phyloP scores from a whole-genome alignment of 2,329 filamentous ascomycete species.

The Lachnellula arida region DNA sequence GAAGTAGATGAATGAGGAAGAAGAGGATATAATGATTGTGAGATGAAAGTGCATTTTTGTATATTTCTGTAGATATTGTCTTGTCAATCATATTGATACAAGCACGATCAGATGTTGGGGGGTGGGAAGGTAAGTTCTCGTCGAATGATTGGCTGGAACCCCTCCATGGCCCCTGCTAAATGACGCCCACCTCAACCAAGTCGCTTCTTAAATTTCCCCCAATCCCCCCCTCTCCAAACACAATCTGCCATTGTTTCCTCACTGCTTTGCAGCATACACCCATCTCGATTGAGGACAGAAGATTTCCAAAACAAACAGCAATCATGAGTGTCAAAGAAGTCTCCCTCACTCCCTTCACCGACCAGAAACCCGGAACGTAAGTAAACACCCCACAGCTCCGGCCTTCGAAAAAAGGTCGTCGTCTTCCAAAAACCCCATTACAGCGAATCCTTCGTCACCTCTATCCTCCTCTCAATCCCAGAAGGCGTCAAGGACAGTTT shows the following conservation, averaged over 20 bases:
- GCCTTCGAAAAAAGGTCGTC: slow-evolving; percentile 97
- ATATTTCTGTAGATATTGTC: not conserved
- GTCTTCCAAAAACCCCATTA: slow-evolving; percentile 96
- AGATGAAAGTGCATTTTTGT: not conserved
- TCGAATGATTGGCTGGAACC: not conserved
- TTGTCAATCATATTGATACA: not conserved
- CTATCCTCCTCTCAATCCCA: slow-evolving; percentile 92
- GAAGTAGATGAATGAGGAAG: not conserved
- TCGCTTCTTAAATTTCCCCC: not conserved
- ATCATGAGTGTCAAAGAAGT: slow-evolving; percentile 76
- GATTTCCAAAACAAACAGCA: slow-evolving; percentile 13
- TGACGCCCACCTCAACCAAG: not conserved
- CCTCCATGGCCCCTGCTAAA: not conserved
- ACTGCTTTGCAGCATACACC: slow-evolving; percentile 4
- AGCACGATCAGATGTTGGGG: not conserved
- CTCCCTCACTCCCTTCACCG: slow-evolving; percentile 77
- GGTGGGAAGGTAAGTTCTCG: not conserved
- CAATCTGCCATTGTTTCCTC: not conserved
- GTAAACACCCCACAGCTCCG: slow-evolving; percentile 67
- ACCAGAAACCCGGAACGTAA: slow-evolving; percentile 99
- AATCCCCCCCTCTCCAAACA: slow-evolving; percentile 2
- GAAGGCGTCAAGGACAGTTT: slow-evolving; percentile 79
- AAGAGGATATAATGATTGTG: not conserved
- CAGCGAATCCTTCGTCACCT: slow-evolving; percentile 91
- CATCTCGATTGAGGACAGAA: slow-evolving; percentile 1